These are phyloP conservation scores for Pythium pyrilobum DNA, from an alignment of 352 stramenopile species.

Conservation along the genomic window DNA sequence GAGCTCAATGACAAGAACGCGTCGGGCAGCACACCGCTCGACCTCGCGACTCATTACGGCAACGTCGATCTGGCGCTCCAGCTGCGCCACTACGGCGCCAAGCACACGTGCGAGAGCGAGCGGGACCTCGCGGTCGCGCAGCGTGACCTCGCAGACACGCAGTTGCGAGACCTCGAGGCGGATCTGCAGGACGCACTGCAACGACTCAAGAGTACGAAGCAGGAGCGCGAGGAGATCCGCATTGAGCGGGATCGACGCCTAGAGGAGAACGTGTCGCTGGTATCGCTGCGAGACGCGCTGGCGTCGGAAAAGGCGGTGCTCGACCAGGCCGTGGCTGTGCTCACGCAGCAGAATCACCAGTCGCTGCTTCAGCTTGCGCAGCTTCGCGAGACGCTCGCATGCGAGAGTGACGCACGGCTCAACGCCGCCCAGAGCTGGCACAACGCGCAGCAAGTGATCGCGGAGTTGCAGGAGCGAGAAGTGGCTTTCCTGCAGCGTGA, in stretches of 20 bases:
- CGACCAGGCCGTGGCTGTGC: constrained; percentile 1
- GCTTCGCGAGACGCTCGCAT: constrained; percentile 23
- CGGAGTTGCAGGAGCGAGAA: constrained; percentile 33
- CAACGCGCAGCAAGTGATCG: constrained; percentile 32
- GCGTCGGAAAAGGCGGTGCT: constrained; percentile 16
- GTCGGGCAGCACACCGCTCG: constrained; percentile 42
- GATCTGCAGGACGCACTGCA: constrained; percentile 31
- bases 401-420: constrained; percentile 27
- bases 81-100: constrained; percentile 50
- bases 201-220: constrained; percentile 30
- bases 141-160: constrained; percentile 35
- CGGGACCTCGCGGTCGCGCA: constrained; percentile 50
- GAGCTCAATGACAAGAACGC: constrained; percentile 43
- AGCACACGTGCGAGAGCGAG: constrained; percentile 54
- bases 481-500: constrained; percentile 39
- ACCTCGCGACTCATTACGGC: constrained; percentile 52
- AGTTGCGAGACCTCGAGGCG: constrained; percentile 26
- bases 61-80: constrained; percentile 48
- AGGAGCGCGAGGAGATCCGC: constrained; percentile 44
- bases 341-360: constrained; percentile 21
- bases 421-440: constrained; percentile 53
- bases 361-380: constrained; percentile 25
- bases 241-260: constrained; percentile 45
- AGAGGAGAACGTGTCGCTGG: constrained; percentile 12
- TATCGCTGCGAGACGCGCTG: constrained; percentile 13